Evolutionary conservation across 208 protist genomes (phyloP), one percentile per base, ranked within the genome.

Genomic region (Acanthamoeba sp.): DNA sequence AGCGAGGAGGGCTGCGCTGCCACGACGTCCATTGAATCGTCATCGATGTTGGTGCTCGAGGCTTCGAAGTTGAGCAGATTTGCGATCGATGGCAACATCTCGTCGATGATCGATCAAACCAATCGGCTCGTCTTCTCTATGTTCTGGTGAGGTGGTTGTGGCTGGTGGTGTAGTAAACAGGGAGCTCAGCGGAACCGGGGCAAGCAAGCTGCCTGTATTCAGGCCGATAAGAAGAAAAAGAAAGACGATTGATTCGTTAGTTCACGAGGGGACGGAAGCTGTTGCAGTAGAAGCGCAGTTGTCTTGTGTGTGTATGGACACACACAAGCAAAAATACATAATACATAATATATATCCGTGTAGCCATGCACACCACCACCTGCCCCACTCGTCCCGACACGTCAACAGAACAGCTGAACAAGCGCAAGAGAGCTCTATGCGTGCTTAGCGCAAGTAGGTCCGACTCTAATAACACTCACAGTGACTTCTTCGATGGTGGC

Each of bases 51-150:
- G 27, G 20, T 48, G n/a, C 9, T 24, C 7, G 71, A 82, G 38
- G 71, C 71, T 34, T 82, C 71, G 71, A 82, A 82, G 71, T 82
- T 82, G 38, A 82, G 71, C 71, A 82, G 71, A 82, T 82, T 82
- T 18, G 71, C 71, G 32, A 82, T 82, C 71, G 71, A 82, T 34
- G 62, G 62, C 62, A 71, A 36, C 62, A 71, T 71, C 50, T 57
- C 24, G 50, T 48, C 45, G 50, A 57, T 57, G 50, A 57, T 57
- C 50, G 50, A 57, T 57, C 24, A 22, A 14, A 22, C 20, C n/a
- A n/a, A n/a, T n/a, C n/a, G n/a, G 22, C 48, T 14, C 20, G 20
- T 57, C 50, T 57, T 22, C n/a, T n/a, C n/a, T n/a, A n/a, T n/a
- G n/a, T n/a, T n/a, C n/a, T n/a, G n/a, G n/a, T n/a, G n/a, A n/a